phyloP scores from a whole-genome alignment of 352 stramenopile species.

The Salisapilia sapeloensis region DNA sequence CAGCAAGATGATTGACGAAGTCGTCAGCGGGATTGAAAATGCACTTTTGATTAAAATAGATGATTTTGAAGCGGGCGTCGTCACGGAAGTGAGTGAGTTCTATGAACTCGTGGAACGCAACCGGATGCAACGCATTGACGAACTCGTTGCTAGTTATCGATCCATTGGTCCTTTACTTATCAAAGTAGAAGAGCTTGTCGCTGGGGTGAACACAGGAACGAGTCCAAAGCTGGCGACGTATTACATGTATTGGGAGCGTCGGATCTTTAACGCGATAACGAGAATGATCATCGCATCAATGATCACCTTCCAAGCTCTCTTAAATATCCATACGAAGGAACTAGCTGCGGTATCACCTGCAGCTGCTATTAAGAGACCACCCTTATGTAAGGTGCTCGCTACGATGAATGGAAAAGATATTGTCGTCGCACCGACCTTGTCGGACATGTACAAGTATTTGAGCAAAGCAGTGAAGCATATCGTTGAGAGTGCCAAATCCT shows the following conservation, averaged over 20 bases:
- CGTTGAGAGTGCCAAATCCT: conserved; percentile 87
- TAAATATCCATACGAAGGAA: conserved; percentile 84
- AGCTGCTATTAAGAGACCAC: conserved; percentile 47
- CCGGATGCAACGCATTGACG: conserved; percentile 79
- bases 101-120: conserved; percentile 90
- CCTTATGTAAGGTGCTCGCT: conserved; percentile 87
- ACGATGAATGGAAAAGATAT: conserved; percentile 92
- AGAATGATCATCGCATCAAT: conserved; percentile 94
- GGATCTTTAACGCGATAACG: conserved; percentile 93
- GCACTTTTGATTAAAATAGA: conserved; percentile 86
- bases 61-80: conserved; percentile 77
- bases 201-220: conserved; percentile 82
- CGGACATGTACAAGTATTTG: conserved; percentile 93
- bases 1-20: conserved; percentile 90
- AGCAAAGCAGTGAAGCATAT: conserved; percentile 91
- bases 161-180: conserved; percentile 87
- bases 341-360: conserved; percentile 11
- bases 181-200: conserved; percentile 93
- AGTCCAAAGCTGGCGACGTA: conserved; percentile 86
- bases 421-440: conserved; percentile 85
- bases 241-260: conserved; percentile 95
- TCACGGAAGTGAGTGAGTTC: conserved; percentile 88
- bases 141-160: conserved; percentile 87
- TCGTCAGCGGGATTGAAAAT: conserved; percentile 81
- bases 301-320: conserved; percentile 85